Percentiles rank a stretch among this genome's conserved stretches.
These are phyloP conservation scores for Yarrowia keelungensis DNA, from an alignment of 805 yeast species.

Conservation along the genomic window DNA sequence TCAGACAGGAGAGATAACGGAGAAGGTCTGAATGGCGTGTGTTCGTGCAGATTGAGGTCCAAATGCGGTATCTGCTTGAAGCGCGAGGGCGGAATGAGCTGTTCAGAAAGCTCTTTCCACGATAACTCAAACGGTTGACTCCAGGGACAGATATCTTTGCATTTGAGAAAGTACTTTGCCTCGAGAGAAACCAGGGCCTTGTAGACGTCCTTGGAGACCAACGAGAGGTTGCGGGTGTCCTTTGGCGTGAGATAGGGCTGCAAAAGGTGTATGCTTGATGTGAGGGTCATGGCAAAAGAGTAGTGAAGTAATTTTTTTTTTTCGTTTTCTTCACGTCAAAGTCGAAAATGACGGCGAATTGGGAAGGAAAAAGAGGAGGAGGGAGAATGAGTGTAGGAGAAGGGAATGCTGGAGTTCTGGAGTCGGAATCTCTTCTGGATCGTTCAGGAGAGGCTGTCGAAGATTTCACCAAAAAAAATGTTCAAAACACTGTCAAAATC, in stretches of 20 bases:
- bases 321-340: no score
- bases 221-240: neutral
- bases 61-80: slow-evolving; percentile 13
- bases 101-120: neutral
- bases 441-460: no score
- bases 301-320: no score
- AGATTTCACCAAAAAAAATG: no score
- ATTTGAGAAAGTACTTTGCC: neutral
- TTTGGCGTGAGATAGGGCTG: neutral
- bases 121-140: slow-evolving; percentile 17
- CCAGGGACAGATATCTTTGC: slow-evolving; percentile 29
- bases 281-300: neutral
- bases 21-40: slow-evolving; percentile 15
- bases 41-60: slow-evolving; percentile 22
- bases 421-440: no score
- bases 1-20: slow-evolving; percentile 4
- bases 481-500: no score
- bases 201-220: neutral
- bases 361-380: no score
- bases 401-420: no score
- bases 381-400: no score
- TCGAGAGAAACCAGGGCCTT: neutral
- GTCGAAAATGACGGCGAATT: no score
- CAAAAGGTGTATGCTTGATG: neutral
- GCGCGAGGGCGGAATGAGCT: neutral